phyloP scores from a whole-genome alignment of 1,139 yeast species.

The Hyphopichia wangnamkhiaoensis region DNA sequence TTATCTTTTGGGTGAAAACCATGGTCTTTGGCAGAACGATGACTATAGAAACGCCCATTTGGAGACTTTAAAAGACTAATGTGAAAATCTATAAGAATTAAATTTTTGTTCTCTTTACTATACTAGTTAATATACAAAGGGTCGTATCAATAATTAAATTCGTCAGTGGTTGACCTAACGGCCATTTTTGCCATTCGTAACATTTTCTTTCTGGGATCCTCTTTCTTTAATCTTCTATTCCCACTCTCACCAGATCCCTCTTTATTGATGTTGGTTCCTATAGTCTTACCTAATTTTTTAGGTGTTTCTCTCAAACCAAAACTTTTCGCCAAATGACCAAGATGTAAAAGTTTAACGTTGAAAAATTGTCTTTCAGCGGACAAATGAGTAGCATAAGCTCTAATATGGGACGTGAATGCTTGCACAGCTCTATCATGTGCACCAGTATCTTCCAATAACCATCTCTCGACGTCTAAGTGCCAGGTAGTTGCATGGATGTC shows the following conservation, averaged over 20 bases:
- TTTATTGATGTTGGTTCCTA: constrained; percentile 20
- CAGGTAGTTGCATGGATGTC: constrained; percentile 95
- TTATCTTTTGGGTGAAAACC: constrained; percentile 72
- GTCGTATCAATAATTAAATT: constrained; percentile 60
- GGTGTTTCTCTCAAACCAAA: constrained; percentile 96
- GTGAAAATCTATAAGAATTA: not conserved
- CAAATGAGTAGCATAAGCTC: constrained; percentile 97
- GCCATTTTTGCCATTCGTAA: constrained; percentile 75
- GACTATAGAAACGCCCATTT: constrained; percentile 20
- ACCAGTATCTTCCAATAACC: constrained; percentile 70
- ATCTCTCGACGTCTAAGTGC: constrained; percentile 88
- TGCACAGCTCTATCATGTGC: constrained; percentile 65
- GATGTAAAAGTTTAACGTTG: constrained; percentile 77
- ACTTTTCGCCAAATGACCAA: constrained; percentile 94
- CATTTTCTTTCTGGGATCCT: constrained; percentile 71
- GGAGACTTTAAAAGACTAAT: not conserved
- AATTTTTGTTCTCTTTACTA: not conserved
- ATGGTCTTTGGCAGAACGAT: constrained; percentile 65
- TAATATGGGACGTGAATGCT: constrained; percentile 83
- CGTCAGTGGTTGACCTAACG: constrained; percentile 61
- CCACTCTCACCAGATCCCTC: constrained; percentile 15
- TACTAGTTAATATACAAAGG: constrained; percentile 2
- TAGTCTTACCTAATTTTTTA: constrained; percentile 59
- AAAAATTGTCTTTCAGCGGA: constrained; percentile 75
- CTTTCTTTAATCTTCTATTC: constrained; percentile 44